Conservation (phyloP, 352 stramenopile genomes). For the Thalassiosira exigua region DNA sequence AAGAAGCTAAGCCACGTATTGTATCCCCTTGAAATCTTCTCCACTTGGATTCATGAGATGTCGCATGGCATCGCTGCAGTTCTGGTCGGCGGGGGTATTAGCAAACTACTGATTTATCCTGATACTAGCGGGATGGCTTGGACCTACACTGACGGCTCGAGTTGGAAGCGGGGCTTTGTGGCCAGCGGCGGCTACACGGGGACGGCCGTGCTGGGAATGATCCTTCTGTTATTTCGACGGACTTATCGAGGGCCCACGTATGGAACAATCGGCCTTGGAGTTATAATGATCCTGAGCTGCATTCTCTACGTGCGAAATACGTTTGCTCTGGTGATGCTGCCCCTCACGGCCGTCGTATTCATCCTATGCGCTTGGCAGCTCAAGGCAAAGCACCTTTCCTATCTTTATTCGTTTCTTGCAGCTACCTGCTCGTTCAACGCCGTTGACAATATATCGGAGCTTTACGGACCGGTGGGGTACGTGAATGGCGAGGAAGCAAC, state of each 20-base stretch:
- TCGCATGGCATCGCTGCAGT: constrained; percentile 64
- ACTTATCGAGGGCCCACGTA: constrained; percentile 51
- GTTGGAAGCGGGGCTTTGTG: constrained; percentile 49
- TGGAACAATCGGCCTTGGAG: constrained; percentile 56
- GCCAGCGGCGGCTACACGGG: constrained; percentile 62
- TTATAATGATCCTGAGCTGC: constrained; percentile 60
- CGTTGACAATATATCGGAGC: constrained; percentile 46
- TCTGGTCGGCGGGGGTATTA: constrained; percentile 57
- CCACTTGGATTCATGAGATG: constrained; percentile 74
- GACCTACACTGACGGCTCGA: constrained; percentile 27
- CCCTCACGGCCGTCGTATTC: constrained; percentile 34
- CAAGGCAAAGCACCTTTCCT: constrained; percentile 18
- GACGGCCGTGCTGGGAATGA: constrained; percentile 58
- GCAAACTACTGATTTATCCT: constrained; percentile 61
- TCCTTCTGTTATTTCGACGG: constrained; percentile 69
- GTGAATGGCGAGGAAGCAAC: constrained; percentile 24
- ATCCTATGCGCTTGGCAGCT: constrained; percentile 41
- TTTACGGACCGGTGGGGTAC: constrained; percentile 45
- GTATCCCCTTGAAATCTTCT: constrained; percentile 72
- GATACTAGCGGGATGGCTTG: constrained; percentile 63
- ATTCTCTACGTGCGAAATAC: constrained; percentile 60
- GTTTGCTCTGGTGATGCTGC: constrained; percentile 61
- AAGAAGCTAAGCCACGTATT: constrained; percentile 41
- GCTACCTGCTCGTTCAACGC: constrained; percentile 67
- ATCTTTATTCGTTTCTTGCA: constrained; percentile 57